phyloP scores from a whole-genome alignment of 2,329 filamentous ascomycete genomes.

The Colletotrichum sp. region DNA sequence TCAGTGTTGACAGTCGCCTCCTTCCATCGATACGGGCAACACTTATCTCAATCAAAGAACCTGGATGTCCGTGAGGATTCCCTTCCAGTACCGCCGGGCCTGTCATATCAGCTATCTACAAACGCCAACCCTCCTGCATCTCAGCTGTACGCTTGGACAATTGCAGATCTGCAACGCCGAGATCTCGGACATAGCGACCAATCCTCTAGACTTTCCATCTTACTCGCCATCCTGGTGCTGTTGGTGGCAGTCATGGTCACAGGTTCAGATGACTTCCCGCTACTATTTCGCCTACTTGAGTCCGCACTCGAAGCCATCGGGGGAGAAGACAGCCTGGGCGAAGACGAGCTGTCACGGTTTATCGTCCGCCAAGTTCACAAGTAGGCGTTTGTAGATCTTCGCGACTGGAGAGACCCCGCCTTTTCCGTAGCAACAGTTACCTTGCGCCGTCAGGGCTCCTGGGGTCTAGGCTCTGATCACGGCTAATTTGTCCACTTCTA shows the following conservation, averaged over 20 bases:
- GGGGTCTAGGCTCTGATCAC: not conserved
- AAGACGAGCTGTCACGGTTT: constrained; percentile 1
- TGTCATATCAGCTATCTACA: not conserved
- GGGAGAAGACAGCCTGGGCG: constrained; percentile 21
- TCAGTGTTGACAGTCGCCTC: constrained; percentile 15
- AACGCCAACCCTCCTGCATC: not conserved
- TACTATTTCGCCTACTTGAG: constrained; percentile 27
- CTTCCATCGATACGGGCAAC: not conserved
- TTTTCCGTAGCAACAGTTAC: not conserved
- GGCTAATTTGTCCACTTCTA: not conserved
- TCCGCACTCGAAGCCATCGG: constrained; percentile 30
- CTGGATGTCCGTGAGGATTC: not conserved
- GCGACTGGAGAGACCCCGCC: not conserved
- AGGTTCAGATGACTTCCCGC: constrained; percentile 29
- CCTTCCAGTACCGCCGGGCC: not conserved
- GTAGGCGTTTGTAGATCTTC: not conserved
- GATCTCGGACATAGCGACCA: not conserved
- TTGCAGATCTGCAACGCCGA: not conserved
- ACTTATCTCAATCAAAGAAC: not conserved
- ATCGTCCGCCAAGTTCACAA: not conserved
- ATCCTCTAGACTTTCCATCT: not conserved
- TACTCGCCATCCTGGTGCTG: constrained; percentile 26
- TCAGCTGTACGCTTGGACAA: not conserved
- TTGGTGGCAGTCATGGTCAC: constrained; percentile 29
- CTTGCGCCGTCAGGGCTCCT: not conserved